phyloP scores from a whole-genome alignment of 208 protist genomes.

The Wallacemonas sp. region DNA sequence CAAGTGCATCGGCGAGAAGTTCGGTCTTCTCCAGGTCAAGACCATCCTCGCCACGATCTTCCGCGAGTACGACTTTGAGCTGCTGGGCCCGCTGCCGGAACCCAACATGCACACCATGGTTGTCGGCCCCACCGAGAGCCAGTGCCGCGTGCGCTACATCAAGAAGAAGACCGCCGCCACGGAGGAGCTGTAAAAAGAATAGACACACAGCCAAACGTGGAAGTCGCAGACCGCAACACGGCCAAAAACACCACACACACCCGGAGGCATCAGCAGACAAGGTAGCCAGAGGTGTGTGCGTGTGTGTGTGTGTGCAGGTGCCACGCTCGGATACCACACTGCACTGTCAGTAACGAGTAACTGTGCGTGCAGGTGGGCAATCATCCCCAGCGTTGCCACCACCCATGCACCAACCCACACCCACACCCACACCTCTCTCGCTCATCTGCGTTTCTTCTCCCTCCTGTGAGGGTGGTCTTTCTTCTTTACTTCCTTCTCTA shows the following conservation, averaged over 20 bases:
- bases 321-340: too few species aligned
- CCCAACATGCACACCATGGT: conserved; percentile 91
- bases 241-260: neutral
- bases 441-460: too few species aligned
- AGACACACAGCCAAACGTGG: neutral
- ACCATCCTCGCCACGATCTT: conserved; percentile 87
- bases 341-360: too few species aligned
- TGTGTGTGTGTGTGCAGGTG: too few species aligned
- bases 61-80: conserved; percentile 89
- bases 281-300: too few species aligned
- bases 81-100: conserved; percentile 67
- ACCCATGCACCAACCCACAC: too few species aligned
- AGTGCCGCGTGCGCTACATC: conserved; percentile 79
- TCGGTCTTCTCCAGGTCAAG: conserved; percentile 93
- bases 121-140: conserved; percentile 68
- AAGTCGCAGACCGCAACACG: neutral
- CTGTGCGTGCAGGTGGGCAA: too few species aligned
- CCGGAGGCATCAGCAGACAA: too few species aligned
- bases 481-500: conserved; percentile 11
- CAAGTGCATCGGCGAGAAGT: conserved; percentile 94
- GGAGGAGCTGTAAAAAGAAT: neutral
- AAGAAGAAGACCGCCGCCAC: conserved; percentile 47
- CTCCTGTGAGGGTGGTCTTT: too few species aligned
- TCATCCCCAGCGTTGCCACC: too few species aligned
- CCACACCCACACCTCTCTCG: too few species aligned